Conservation (phyloP, 306 rosid genomes). For the Lathyrus oleraceus region DNA sequence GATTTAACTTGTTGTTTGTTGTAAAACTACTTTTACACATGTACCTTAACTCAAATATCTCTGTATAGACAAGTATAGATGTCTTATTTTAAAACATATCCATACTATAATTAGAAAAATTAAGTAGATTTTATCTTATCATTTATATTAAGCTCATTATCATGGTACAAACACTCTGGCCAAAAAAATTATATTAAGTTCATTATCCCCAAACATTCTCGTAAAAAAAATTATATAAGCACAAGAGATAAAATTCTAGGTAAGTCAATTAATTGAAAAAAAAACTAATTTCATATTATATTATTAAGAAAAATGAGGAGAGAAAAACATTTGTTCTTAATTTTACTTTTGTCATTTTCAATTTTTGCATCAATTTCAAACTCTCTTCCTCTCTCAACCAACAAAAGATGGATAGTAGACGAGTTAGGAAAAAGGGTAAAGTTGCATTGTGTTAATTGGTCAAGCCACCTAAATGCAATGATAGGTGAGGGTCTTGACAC, state of each 20-base stretch:
- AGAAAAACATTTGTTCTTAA: not conserved
- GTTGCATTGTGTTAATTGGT: slow-evolving; percentile 44
- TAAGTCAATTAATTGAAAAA: not conserved
- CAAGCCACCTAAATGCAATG: slow-evolving; percentile 45
- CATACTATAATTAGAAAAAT: not conserved
- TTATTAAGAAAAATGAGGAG: slow-evolving; percentile 7
- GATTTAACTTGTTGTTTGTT: too few species aligned
- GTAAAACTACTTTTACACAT: too few species aligned
- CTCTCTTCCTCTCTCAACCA: slow-evolving; percentile 43
- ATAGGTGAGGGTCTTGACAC: slow-evolving; percentile 38
- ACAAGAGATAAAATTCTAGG: not conserved
- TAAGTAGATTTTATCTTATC: not conserved
- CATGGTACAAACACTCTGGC: not conserved
- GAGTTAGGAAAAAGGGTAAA: slow-evolving; percentile 39
- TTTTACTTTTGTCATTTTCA: not conserved
- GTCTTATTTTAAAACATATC: not conserved
- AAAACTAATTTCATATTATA: not conserved
- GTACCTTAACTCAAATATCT: too few species aligned
- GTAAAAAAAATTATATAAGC: slow-evolving; percentile 2
- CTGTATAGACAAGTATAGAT: too few species aligned
- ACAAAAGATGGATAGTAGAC: slow-evolving; percentile 50
- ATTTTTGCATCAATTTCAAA: slow-evolving; percentile 21
- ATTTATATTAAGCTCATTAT: not conserved
- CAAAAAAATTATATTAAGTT: not conserved
- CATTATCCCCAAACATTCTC: not conserved